Percentiles rank a stretch among this genome's conserved stretches.
These are phyloP conservation scores for Harringtonia aguacate DNA, from an alignment of 2,329 filamentous ascomycete species.

Conservation along the genomic window DNA sequence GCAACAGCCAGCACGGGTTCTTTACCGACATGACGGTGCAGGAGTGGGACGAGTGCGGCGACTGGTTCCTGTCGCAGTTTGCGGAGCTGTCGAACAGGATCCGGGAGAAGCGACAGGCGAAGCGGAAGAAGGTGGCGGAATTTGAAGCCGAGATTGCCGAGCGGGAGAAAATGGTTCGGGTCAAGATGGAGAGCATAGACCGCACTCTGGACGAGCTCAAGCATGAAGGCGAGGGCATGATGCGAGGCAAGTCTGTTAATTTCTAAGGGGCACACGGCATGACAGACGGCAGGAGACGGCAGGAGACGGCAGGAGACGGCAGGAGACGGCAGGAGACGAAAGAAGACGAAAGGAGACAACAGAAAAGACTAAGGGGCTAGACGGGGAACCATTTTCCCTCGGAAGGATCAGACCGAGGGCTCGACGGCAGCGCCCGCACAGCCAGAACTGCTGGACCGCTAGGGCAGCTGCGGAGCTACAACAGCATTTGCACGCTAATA, in stretches of 20 bases:
- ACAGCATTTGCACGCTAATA: too few relatives aligned
- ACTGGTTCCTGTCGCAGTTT: constrained; percentile 49
- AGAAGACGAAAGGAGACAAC: not conserved
- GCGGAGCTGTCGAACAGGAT: constrained; percentile 35
- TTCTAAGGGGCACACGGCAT: constrained; percentile 4
- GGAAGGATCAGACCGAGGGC: not conserved
- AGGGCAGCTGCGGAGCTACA: too few relatives aligned
- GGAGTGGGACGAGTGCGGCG: constrained; percentile 49
- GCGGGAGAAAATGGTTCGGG: constrained; percentile 42
- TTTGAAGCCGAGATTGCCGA: constrained; percentile 46
- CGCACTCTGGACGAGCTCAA: constrained; percentile 43
- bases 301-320: too few relatives aligned
- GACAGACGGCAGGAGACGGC: not conserved
- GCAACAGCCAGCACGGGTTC: constrained; percentile 31
- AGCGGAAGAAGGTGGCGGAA: constrained; percentile 35
- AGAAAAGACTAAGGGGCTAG: too few relatives aligned
- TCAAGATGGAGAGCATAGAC: constrained; percentile 42
- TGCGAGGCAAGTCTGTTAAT: constrained; percentile 30
- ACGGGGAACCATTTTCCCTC: not conserved
- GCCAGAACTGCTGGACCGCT: too few relatives aligned
- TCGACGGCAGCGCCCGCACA: too few relatives aligned
- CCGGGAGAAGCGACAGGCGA: constrained; percentile 35
- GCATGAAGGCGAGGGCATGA: constrained; percentile 45
- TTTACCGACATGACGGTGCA: constrained; percentile 41
- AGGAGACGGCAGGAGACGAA: too few relatives aligned